phyloP scores from a whole-genome alignment of 192 early-diverging fungal species.

The Lunasporangiospora selenospora region DNA sequence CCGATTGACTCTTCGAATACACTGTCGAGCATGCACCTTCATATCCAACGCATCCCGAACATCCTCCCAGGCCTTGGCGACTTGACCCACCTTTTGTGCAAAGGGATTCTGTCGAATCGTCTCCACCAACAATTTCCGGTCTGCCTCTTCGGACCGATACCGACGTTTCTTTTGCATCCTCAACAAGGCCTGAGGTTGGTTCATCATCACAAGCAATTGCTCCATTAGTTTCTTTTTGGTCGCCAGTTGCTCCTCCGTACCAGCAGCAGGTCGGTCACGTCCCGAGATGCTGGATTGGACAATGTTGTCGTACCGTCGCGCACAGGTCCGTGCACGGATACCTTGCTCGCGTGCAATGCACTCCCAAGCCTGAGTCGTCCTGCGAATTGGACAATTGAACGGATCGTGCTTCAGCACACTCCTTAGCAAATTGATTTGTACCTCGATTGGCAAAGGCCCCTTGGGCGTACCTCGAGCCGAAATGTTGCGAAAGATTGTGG shows the following conservation, averaged over 20 bases:
- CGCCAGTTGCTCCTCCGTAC: slow-evolving; percentile 31
- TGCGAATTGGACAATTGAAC: slow-evolving; percentile 41
- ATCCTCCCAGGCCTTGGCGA: slow-evolving; percentile 45
- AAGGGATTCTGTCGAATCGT: slow-evolving; percentile 39
- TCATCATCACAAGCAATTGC: slow-evolving; percentile 42
- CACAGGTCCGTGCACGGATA: slow-evolving; percentile 34
- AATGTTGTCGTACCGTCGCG: slow-evolving; percentile 41
- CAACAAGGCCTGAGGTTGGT: slow-evolving; percentile 38
- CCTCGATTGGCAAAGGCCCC: slow-evolving; percentile 27
- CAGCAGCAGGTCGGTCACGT: slow-evolving; percentile 12
- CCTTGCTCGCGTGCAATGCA: slow-evolving; percentile 35
- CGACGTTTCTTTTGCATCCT: slow-evolving; percentile 44
- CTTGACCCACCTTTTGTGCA: slow-evolving; percentile 38
- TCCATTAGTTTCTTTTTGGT: slow-evolving; percentile 30
- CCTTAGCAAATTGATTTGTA: slow-evolving; percentile 20
- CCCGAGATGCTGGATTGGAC: slow-evolving; percentile 39
- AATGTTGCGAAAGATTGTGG: slow-evolving; percentile 3
- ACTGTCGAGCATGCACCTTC: slow-evolving; percentile 43
- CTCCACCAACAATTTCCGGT: slow-evolving; percentile 24
- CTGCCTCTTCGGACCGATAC: slow-evolving; percentile 40
- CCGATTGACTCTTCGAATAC: slow-evolving; percentile 37
- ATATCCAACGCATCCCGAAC: slow-evolving; percentile 33
- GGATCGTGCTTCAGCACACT: slow-evolving; percentile 39
- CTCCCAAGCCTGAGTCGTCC: slow-evolving; percentile 43
- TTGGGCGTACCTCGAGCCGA: slow-evolving; percentile 27